Evolutionary conservation across 768 basidiomycete species (phyloP), one percentile per base, ranked within the genome.

Genomic region (Naganishia friedmannii): DNA sequence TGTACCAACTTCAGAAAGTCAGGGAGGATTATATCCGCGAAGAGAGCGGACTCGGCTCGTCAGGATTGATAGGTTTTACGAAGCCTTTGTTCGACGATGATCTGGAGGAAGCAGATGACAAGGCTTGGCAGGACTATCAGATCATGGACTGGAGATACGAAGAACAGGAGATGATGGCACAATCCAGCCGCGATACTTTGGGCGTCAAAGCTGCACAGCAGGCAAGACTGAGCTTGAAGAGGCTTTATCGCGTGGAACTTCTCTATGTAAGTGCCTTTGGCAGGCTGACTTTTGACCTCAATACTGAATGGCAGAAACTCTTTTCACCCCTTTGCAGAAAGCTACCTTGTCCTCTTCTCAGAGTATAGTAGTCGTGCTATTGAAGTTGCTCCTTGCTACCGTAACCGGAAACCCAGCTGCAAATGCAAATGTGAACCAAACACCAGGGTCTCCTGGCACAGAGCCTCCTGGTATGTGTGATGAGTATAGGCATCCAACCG

Each of bases 1-100:
- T 97, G 21, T 87, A 88, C 83, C 96, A 99, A 83, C 92, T 94
- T 87, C 97, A 92, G 92, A 86, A 89, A 78, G 90, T 92, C 21
- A 85, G 96, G 74, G 94, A 97, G 80, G 95, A 98, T 76, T 97
- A 90, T 77, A 91, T 96, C 85, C 88, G 89, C 1, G 87, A 88
- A 56, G 96, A 99, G 82, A 92, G 93, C 77, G 96, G 96, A 15
- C 81, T 96, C 70, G 90, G 93, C 26, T 65, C 57, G 26, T 60
- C 68, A 8, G 80, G 80, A 0, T 58, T 81, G 72, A 77, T 81
- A 28, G 80, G 80, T 13, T 76, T 81, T 46, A 45, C 60, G 32
- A 57, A 66, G 26, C 65, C 66, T 32, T 53, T 57, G 19, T 69
- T 39, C 26, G 67, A 73, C 21, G 77, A 73, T 7, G 76, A 71